These are phyloP conservation scores for Wickerhamiella vanderwaltii DNA, from an alignment of 805 yeast species.

Conservation along the genomic window DNA sequence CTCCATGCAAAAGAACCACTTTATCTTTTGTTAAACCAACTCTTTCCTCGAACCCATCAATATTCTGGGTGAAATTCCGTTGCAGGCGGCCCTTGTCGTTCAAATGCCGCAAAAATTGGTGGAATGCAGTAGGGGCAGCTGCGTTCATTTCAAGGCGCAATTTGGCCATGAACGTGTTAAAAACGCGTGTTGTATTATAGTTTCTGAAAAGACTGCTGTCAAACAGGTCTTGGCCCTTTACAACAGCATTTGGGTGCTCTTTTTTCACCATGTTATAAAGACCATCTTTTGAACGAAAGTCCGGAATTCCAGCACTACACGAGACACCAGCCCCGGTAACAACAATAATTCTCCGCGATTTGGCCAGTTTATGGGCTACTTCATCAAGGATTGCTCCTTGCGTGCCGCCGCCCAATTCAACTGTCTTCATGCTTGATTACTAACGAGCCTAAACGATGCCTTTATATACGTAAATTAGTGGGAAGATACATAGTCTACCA, in stretches of 20 bases:
- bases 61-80: conserved; percentile 89
- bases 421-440: conserved; percentile 15
- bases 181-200: conserved; percentile 51
- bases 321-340: conserved; percentile 96
- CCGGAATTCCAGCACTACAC: conserved; percentile 95
- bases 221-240: conserved; percentile 81
- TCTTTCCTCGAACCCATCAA: conserved; percentile 71
- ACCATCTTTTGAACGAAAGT: conserved; percentile 76
- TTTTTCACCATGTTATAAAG: conserved; percentile 61
- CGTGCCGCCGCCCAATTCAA: conserved; percentile 15
- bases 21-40: conserved; percentile 43
- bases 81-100: conserved; percentile 54
- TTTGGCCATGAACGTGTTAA: conserved; percentile 80
- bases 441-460: no score
- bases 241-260: conserved; percentile 46
- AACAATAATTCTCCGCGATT: conserved; percentile 33
- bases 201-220: conserved; percentile 73
- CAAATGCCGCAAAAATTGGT: conserved; percentile 52
- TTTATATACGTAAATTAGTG: no score
- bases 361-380: conserved; percentile 17
- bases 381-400: conserved; percentile 12
- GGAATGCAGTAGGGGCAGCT: conserved; percentile 79
- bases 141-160: conserved; percentile 48
- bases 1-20: conserved; percentile 87
- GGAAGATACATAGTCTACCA: conserved; percentile 4